Base-by-base conservation (phyloP, 345 rosid species). In the Syzygium oleosum region DNA sequence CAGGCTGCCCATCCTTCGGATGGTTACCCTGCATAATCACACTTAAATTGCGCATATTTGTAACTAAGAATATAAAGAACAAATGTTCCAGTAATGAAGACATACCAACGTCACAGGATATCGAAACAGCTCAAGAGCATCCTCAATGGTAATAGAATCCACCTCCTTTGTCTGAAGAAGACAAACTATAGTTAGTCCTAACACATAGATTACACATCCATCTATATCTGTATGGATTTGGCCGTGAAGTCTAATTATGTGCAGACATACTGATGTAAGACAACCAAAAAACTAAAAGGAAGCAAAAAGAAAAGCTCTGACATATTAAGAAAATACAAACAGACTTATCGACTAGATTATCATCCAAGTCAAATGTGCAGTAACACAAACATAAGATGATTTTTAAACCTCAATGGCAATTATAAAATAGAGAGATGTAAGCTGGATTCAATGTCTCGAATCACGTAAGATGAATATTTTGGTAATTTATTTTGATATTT, bases 91-190 rank as follows among this genome's bases (percentile, higher is more conserved):
- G 87, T 83, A 52, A 84, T 51, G 87, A 85, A 85, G 86, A 54
- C 92, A 84, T 93, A 98, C 98, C 98, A 98, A 89, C 61, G 97
- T 94, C 84, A 95, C 9, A 25, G 99, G 99, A 90, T 92, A 96
- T 13, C 93, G 94, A 68, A 98, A 89, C 93, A 97, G 89, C 68
- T 95, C 95, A 29, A 98, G 91, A 88, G 99, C 99, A 89, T 93
- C 95, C 93, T 92, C 94, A 51, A 97, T 90, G 29, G 97, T 93
- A 90, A 97, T 91, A 46, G 95, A 89, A 53, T 87, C 88, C 90
- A 93, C 91, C 88, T 94, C 95, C 91, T 94, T 96, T 89, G 93
- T 92, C 99, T 98, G 92, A 77, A 85, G 90, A 86, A 49, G 54
- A 88, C 43, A 52, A 25, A 29, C 52, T 87, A 38, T 16, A 87